These are phyloP conservation scores for Pythium insidiosum DNA, from an alignment of 352 stramenopile species.

Conservation along the genomic window DNA sequence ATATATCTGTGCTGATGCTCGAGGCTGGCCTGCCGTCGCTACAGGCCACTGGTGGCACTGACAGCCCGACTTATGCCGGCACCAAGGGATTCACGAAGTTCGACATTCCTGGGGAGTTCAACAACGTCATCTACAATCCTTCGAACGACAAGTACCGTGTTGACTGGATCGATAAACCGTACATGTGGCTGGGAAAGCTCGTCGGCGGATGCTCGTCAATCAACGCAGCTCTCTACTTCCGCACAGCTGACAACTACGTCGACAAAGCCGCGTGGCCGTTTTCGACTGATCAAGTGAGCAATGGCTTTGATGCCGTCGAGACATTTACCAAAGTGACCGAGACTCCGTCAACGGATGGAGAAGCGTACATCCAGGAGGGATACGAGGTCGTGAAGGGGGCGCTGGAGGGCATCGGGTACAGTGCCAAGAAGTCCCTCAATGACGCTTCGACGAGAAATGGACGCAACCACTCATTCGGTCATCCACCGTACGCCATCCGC, in stretches of 20 bases:
- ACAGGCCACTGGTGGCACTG: conserved; percentile 29
- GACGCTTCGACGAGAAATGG: no score
- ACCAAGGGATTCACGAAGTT: conserved; percentile 39
- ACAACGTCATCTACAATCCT: conserved; percentile 29
- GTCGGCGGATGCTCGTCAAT: conserved; percentile 72
- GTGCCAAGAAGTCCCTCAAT: conserved; percentile 24
- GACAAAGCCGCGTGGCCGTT: conserved; percentile 36
- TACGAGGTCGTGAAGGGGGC: conserved; percentile 34
- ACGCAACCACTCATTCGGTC: no score
- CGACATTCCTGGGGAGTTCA: conserved; percentile 60
- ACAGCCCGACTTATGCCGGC: conserved; percentile 30
- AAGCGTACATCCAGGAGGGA: conserved; percentile 40
- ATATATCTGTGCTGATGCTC: conserved; percentile 44
- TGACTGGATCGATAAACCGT: conserved; percentile 34
- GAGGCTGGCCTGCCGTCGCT: conserved; percentile 43
- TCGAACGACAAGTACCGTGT: conserved; percentile 35
- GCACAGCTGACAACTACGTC: conserved; percentile 38
- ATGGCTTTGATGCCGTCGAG: conserved; percentile 46
- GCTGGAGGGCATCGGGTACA: conserved; percentile 25
- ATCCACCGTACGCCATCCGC: no score
- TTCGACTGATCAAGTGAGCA: conserved; percentile 40
- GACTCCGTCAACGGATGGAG: conserved; percentile 29
- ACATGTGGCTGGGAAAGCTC: conserved; percentile 65
- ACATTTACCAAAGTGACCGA: conserved; percentile 29
- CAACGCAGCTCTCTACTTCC: conserved; percentile 79